Evolutionary conservation across 2,329 filamentous ascomycete genomes (phyloP).

Genomic region (Tolypocladium pustulatum): DNA sequence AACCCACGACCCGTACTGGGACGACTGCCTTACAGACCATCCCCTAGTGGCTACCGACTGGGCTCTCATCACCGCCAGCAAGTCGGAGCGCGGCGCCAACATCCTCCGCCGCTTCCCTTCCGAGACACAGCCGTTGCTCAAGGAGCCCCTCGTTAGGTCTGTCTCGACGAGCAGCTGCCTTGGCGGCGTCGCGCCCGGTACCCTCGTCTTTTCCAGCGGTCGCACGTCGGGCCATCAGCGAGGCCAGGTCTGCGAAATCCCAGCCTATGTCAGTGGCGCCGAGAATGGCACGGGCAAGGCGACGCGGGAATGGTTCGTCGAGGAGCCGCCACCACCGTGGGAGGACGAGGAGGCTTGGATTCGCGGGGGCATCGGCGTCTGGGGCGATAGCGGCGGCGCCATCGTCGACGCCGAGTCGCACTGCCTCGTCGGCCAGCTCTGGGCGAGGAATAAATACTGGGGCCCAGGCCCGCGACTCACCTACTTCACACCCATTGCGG

Average conservation of each 20-base stretch:
- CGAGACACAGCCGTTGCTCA: constrained; percentile 17
- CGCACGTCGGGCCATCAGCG: constrained; percentile 31
- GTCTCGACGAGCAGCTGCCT: constrained; percentile 7
- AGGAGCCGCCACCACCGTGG: constrained; percentile 21
- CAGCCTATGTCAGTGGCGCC: constrained; percentile 27
- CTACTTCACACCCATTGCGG: constrained; percentile 32
- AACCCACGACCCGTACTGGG: constrained; percentile 34
- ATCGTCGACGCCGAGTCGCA: constrained; percentile 30
- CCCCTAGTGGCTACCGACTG: constrained; percentile 33
- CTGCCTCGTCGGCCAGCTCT: constrained; percentile 29
- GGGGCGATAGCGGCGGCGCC: constrained; percentile 33
- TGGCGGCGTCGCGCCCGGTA: constrained; percentile 21
- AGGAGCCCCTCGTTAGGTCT: constrained; percentile 20
- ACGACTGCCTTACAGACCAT: constrained; percentile 26
- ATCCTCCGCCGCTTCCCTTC: constrained; percentile 29
- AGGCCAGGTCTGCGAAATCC: constrained; percentile 31
- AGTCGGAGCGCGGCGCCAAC: constrained; percentile 22
- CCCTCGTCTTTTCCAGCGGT: constrained; percentile 27
- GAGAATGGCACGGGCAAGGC: constrained; percentile 29
- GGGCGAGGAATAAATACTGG: constrained; percentile 33
- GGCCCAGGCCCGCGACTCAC: constrained; percentile 28
- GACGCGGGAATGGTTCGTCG: constrained; percentile 35
- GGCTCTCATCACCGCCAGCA: constrained; percentile 26
- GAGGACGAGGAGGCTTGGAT: constrained; percentile 33
- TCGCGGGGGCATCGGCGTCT: constrained; percentile 32